Percentiles rank a stretch among this genome's conserved stretches.
These are phyloP conservation scores for Aurantiochytrium sp. DNA, from an alignment of 108 stramenopile species.

Conservation along the genomic window DNA sequence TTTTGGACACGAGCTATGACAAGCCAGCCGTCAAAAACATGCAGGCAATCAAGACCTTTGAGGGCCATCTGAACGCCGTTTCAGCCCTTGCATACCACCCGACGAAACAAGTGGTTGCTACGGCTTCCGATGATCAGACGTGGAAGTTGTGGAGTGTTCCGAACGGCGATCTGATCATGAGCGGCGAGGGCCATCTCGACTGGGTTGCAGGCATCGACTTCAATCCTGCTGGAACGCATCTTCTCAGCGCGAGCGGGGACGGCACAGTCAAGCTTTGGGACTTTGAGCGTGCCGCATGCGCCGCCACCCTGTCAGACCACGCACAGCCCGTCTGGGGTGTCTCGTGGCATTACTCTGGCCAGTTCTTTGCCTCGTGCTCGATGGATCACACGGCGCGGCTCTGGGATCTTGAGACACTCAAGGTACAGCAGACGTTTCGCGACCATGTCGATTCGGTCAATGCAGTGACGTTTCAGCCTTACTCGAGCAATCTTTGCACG, in stretches of 20 bases:
- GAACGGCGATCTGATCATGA: conserved; percentile 56
- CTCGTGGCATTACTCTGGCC: conserved; percentile 51
- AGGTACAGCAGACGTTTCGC: conserved; percentile 53
- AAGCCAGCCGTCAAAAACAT: conserved; percentile 37
- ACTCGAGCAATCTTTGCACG: conserved; percentile 52
- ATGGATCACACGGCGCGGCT: conserved; percentile 59
- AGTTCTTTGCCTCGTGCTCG: conserved; percentile 51
- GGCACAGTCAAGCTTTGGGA: conserved; percentile 61
- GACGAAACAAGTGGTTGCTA: conserved; percentile 47
- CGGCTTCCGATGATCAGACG: conserved; percentile 53
- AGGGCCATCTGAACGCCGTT: conserved; percentile 53
- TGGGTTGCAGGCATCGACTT: conserved; percentile 56
- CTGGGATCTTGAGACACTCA: conserved; percentile 46
- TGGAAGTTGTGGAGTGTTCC: conserved; percentile 59
- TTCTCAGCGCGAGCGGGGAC: conserved; percentile 51
- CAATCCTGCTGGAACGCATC: conserved; percentile 52
- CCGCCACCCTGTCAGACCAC: conserved; percentile 53
- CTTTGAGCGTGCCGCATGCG: conserved; percentile 42
- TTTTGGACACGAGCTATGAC: conserved; percentile 32
- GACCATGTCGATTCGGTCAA: conserved; percentile 62
- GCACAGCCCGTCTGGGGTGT: conserved; percentile 59
- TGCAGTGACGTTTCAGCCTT: conserved; percentile 54
- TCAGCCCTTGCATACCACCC: conserved; percentile 54
- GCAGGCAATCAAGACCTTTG: conserved; percentile 34
- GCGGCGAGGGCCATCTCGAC: conserved; percentile 53